Conservation (phyloP, 257 asterid species). For the Eucommia ulmoides region DNA sequence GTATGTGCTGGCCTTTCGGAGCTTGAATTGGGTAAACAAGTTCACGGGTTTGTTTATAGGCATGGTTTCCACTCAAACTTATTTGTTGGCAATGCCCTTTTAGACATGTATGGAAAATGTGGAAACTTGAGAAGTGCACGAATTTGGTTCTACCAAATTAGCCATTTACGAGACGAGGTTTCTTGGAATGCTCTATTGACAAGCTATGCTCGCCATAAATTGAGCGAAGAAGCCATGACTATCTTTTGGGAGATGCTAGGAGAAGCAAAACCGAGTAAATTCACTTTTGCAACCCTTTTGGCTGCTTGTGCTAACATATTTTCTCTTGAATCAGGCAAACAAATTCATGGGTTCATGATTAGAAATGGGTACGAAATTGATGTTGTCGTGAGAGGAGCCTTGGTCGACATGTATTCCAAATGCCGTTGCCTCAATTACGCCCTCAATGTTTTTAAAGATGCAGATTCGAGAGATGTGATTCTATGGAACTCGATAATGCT, state of each 20-base stretch:
- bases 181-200: constrained; percentile 70
- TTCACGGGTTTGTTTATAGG: constrained; percentile 56
- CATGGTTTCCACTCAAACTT: constrained; percentile 33
- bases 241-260: constrained; percentile 44
- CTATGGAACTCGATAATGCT: constrained; percentile 56
- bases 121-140: constrained; percentile 46
- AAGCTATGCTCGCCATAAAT: constrained; percentile 36
- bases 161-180: constrained; percentile 39
- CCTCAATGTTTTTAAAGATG: constrained; percentile 26
- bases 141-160: constrained; percentile 48
- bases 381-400: constrained; percentile 48
- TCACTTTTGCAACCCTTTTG: constrained; percentile 60
- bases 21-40: constrained; percentile 63
- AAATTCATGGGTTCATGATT: constrained; percentile 60
- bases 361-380: constrained; percentile 53
- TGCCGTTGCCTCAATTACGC: constrained; percentile 47
- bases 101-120: constrained; percentile 76
- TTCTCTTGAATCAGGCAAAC: constrained; percentile 47
- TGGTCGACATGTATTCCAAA: constrained; percentile 77
- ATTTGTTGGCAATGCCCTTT: constrained; percentile 47
- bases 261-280: constrained; percentile 52
- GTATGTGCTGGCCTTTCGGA: constrained; percentile 49
- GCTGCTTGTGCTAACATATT: constrained; percentile 71
- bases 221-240: constrained; percentile 51
- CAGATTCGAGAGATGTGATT: constrained; percentile 37